Conservation (phyloP, 2,329 filamentous ascomycete species). For the Alternaria novae-zelandiae region DNA sequence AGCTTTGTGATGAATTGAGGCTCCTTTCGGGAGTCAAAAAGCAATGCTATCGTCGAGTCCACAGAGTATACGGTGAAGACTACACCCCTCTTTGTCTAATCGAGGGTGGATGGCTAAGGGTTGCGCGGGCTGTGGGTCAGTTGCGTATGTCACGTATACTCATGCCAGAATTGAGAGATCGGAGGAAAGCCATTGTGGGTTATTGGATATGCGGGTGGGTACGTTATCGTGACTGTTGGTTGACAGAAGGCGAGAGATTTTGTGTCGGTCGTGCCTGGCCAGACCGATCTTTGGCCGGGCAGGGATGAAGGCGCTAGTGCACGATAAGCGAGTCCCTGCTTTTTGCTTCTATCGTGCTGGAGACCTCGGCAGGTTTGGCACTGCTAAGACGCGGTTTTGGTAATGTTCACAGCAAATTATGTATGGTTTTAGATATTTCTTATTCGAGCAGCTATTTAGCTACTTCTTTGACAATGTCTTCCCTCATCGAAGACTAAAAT, state of each 20-base stretch:
- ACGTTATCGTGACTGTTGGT: constrained; percentile 2
- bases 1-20: background rate
- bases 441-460: too few relatives aligned
- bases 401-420: too few relatives aligned
- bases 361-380: background rate
- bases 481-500: background rate
- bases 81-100: background rate
- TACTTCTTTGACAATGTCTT: background rate
- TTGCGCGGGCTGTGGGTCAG: constrained; percentile 21
- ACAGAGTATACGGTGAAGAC: background rate
- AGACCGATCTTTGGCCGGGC: background rate
- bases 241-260: constrained; percentile 7
- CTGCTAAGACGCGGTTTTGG: too few relatives aligned
- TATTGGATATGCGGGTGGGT: constrained; percentile 3
- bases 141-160: constrained; percentile 44
- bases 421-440: too few relatives aligned
- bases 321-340: background rate
- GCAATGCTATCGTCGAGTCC: background rate
- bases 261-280: background rate
- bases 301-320: background rate
- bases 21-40: constrained; percentile 1
- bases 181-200: constrained; percentile 36
- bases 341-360: background rate
- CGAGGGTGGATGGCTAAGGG: constrained; percentile 1
- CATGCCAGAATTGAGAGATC: constrained; percentile 30